Percentiles rank a stretch among this genome's conserved stretches.
These are phyloP conservation scores for Claviceps quebecensis DNA, from an alignment of 2,329 filamentous ascomycete species.

Conservation along the genomic window DNA sequence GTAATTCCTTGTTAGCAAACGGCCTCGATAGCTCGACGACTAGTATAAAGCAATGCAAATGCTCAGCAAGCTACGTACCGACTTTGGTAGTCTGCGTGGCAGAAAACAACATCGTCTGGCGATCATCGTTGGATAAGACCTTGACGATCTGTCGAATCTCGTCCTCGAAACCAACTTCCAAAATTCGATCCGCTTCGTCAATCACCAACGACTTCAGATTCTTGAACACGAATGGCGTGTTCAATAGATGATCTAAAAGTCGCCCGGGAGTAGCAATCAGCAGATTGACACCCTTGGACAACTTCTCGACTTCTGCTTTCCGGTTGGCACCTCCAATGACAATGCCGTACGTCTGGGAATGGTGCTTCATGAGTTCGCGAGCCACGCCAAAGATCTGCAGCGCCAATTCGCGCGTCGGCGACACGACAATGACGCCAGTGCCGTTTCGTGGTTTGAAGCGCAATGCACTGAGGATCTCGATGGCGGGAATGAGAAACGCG, in stretches of 20 bases:
- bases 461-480: slow-evolving; percentile 83
- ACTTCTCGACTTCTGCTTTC: slow-evolving; percentile 83
- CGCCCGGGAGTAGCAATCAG: slow-evolving; percentile 88
- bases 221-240: slow-evolving; percentile 84
- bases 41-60: background rate
- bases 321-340: slow-evolving; percentile 91
- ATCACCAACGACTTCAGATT: slow-evolving; percentile 87
- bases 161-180: slow-evolving; percentile 97
- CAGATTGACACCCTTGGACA: slow-evolving; percentile 86
- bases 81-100: slow-evolving; percentile 98
- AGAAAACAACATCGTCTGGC: slow-evolving; percentile 97
- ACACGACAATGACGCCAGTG: slow-evolving; percentile 82
- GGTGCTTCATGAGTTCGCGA: slow-evolving; percentile 78
- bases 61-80: slow-evolving; percentile 11
- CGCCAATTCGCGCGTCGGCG: slow-evolving; percentile 84
- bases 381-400: slow-evolving; percentile 95
- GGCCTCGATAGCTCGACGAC: background rate
- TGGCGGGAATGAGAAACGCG: slow-evolving; percentile 82
- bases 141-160: slow-evolving; percentile 96
- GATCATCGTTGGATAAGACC: slow-evolving; percentile 72
- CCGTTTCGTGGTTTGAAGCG: slow-evolving; percentile 92
- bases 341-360: slow-evolving; percentile 90
- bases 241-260: slow-evolving; percentile 85
- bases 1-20: background rate
- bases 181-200: slow-evolving; percentile 89